These are phyloP conservation scores for Penicillium sp. DNA, from an alignment of 2,329 filamentous ascomycete genomes.

Conservation along the genomic window DNA sequence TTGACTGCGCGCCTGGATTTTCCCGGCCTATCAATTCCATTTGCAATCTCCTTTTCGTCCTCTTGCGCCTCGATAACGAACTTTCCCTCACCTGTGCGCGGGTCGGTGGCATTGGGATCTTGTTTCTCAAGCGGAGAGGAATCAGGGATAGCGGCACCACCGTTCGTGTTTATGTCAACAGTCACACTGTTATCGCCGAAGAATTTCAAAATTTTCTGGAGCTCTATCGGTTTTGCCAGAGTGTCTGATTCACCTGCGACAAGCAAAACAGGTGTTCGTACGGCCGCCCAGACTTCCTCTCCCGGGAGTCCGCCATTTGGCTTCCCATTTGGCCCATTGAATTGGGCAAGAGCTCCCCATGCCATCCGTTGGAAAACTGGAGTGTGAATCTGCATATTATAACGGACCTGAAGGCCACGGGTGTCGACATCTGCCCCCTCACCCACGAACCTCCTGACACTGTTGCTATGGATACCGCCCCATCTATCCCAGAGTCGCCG, in stretches of 20 bases:
- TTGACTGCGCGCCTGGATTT: slow-evolving; percentile 63
- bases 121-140: slow-evolving; percentile 36
- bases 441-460: slow-evolving; percentile 74
- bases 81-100: slow-evolving; percentile 33
- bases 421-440: slow-evolving; percentile 46
- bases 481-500: slow-evolving; percentile 78
- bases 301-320: slow-evolving; percentile 71
- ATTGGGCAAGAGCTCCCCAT: slow-evolving; percentile 69
- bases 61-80: slow-evolving; percentile 31
- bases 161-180: slow-evolving; percentile 30
- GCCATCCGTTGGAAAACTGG: slow-evolving; percentile 83
- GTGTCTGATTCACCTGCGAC: slow-evolving; percentile 78
- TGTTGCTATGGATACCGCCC: slow-evolving; percentile 77
- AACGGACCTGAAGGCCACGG: slow-evolving; percentile 49
- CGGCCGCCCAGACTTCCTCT: slow-evolving; percentile 70
- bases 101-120: slow-evolving; percentile 19
- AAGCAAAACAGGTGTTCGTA: slow-evolving; percentile 76
- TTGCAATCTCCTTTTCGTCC: slow-evolving; percentile 25
- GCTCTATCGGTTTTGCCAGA: slow-evolving; percentile 73
- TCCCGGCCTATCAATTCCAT: slow-evolving; percentile 21
- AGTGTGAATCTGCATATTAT: slow-evolving; percentile 81
- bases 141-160: slow-evolving; percentile 36
- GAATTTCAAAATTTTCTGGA: slow-evolving; percentile 66
- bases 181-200: slow-evolving; percentile 38
- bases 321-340: slow-evolving; percentile 52